phyloP scores from a whole-genome alignment of 768 basidiomycete genomes.

The Harrya chromipes region DNA sequence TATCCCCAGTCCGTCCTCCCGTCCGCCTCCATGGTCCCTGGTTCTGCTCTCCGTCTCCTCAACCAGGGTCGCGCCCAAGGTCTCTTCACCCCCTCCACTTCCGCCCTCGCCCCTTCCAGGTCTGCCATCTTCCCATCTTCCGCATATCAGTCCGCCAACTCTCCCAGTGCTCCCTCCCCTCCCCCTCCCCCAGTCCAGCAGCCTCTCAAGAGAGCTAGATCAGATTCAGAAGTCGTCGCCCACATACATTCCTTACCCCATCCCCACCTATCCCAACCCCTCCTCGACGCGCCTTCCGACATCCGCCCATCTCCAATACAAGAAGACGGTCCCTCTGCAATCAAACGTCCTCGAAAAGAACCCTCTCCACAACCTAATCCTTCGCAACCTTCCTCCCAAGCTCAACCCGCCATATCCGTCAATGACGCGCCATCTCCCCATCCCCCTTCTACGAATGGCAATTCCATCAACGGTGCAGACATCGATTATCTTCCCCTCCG shows the following conservation, averaged over 20 bases:
- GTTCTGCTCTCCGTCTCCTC: constrained; percentile 77
- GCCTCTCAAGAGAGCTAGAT: constrained; percentile 59
- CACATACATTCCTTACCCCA: constrained; percentile 14
- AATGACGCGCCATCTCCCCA: constrained; percentile 36
- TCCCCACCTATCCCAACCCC: constrained; percentile 20
- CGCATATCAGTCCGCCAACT: constrained; percentile 44
- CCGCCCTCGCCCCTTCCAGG: constrained; percentile 46
- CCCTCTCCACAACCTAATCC: constrained; percentile 35
- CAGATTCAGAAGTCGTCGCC: constrained; percentile 56
- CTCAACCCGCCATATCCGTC: constrained; percentile 31
- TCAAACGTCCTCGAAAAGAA: constrained; percentile 70
- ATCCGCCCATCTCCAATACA: constrained; percentile 44
- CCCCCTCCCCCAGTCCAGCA: constrained; percentile 47
- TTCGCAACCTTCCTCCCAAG: constrained; percentile 20
- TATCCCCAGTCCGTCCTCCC: constrained; percentile 59
- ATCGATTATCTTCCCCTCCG: constrained; percentile 49
- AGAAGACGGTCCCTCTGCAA: constrained; percentile 64
- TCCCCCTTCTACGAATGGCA: constrained; percentile 45
- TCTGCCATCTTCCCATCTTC: constrained; percentile 53
- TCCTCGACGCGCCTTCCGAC: constrained; percentile 39
- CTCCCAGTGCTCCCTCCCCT: constrained; percentile 50
- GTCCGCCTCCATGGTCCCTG: constrained; percentile 84
- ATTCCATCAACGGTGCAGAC: constrained; percentile 40
- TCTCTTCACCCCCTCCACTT: constrained; percentile 81
- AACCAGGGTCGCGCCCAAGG: constrained; percentile 87